Conservation (phyloP, 768 basidiomycete genomes). For the Panaeolus cyanescens region DNA sequence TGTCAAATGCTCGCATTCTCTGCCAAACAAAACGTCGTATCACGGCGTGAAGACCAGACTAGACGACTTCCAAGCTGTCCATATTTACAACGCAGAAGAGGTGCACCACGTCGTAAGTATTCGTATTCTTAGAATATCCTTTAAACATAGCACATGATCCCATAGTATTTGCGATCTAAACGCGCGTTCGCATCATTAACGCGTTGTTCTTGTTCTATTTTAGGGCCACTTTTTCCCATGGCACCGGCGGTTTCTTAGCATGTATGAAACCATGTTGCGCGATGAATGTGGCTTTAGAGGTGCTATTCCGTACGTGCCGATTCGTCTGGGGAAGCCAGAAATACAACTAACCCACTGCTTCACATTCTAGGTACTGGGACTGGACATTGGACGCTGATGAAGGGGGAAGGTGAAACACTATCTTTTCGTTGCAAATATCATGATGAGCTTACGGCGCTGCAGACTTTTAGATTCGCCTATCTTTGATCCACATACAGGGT, state of each 20-base stretch:
- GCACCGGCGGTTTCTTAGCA: slow-evolving; percentile 33
- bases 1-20: neutral
- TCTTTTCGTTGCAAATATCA: neutral
- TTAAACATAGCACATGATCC: neutral
- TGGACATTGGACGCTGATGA: slow-evolving; percentile 37
- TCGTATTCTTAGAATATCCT: neutral
- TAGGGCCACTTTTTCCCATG: slow-evolving; percentile 40
- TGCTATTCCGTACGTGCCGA: slow-evolving; percentile 29
- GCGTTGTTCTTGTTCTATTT: neutral
- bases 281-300: slow-evolving; percentile 39
- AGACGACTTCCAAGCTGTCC: slow-evolving; percentile 41
- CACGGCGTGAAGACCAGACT: slow-evolving; percentile 31
- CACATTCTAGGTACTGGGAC: slow-evolving; percentile 37
- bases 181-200: neutral
- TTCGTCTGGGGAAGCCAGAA: neutral
- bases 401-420: slow-evolving; percentile 16
- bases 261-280: slow-evolving; percentile 33
- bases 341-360: neutral
- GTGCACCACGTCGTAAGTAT: slow-evolving; percentile 36
- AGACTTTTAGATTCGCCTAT: slow-evolving; percentile 34
- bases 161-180: no score
- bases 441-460: neutral
- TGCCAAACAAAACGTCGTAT: slow-evolving; percentile 6
- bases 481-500: slow-evolving; percentile 36
- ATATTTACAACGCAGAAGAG: slow-evolving; percentile 27